Base-by-base conservation (phyloP, 2,329 filamentous ascomycete species). In the Septoria linicola region DNA sequence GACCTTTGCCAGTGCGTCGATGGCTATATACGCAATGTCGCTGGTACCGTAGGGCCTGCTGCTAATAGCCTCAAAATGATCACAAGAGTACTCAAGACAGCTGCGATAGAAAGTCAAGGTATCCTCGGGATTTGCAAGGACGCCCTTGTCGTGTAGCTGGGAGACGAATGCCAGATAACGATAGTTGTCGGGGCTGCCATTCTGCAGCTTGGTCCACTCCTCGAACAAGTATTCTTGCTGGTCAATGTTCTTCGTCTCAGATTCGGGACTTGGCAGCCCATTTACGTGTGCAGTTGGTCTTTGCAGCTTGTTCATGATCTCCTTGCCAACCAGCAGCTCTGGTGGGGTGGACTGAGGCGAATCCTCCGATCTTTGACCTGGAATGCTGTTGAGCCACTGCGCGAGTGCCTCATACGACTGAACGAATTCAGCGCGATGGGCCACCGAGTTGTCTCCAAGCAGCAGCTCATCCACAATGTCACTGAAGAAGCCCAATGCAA, bases 181-280 rank as follows among this genome's bases (percentile, higher is more conserved):
- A 64, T 86, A 87, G 55, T 89, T 86, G 3, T 85, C 84, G 3
- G 85, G 82, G 59, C 85, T 83, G n/a, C 83, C 80, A 62, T 89
- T 88, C 69, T 87, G 87, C 6, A 96, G 80, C 53, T 86, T 84
- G 21, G 92, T 81, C 93, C 93, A 99, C 72, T 99, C 93, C 36
- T 92, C 90, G 64, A 99, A 96, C 16, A 96, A 80, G 66, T 99
- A 97, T 62, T 95, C 89, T 72, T 95, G 83, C 68, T 96, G 89
- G 55, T 95, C 89, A 56, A 84, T 82, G 60, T 84, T 84, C 25
- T 81, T 76, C 32, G 73, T 69, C 13, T 76, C 71, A 41, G 81
- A 78, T 42, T 82, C 78, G 50, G 85, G 81, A 17, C 79, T 81
- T 23, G 76, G 72, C 45, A 77, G 70, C 48, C 77, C 69, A 58